Conservation (phyloP, 2,329 filamentous ascomycete species). For the Proliferodiscus dingleyae region DNA sequence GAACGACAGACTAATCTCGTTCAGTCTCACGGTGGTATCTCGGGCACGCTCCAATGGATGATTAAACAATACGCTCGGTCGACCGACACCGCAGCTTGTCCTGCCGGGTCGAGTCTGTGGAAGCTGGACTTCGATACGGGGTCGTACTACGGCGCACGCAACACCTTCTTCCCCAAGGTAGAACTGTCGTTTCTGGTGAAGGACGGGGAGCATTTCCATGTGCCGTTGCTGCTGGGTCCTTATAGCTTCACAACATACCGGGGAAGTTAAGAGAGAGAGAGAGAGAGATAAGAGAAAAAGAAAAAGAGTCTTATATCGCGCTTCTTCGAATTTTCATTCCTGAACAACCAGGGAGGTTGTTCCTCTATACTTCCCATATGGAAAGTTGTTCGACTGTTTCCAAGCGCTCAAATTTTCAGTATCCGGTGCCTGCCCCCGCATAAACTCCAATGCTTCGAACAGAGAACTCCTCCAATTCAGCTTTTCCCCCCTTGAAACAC, state of each 20-base stretch:
- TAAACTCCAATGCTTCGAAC: too few relatives aligned
- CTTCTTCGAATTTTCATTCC: too few relatives aligned
- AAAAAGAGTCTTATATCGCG: too few relatives aligned
- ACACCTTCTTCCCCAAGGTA: conserved; percentile 53
- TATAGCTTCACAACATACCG: conserved; percentile 81
- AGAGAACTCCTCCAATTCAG: too few relatives aligned
- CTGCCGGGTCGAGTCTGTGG: conserved; percentile 44
- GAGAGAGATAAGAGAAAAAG: too few relatives aligned
- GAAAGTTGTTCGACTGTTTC: too few relatives aligned
- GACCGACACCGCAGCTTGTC: conserved; percentile 3
- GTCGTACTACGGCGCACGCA: conserved; percentile 61
- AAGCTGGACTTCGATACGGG: conserved; percentile 69
- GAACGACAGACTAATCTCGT: too few relatives aligned
- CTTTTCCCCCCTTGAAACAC: too few relatives aligned
- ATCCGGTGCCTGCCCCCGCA: too few relatives aligned
- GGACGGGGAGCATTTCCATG: conserved; percentile 66
- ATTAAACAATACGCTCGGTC: conserved; percentile 12
- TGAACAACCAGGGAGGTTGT: too few relatives aligned
- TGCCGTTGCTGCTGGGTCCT: conserved; percentile 70
- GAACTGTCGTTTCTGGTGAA: conserved; percentile 49
- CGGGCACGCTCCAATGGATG: conserved; percentile 4
- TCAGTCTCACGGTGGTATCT: conserved; percentile 6
- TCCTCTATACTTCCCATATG: not conserved
- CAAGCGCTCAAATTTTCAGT: too few relatives aligned
- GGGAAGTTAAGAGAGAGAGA: conserved; percentile 50